Evolutionary conservation across 2,329 filamentous ascomycete genomes (phyloP).

Genomic region (Microdochium trichocladiopsis): DNA sequence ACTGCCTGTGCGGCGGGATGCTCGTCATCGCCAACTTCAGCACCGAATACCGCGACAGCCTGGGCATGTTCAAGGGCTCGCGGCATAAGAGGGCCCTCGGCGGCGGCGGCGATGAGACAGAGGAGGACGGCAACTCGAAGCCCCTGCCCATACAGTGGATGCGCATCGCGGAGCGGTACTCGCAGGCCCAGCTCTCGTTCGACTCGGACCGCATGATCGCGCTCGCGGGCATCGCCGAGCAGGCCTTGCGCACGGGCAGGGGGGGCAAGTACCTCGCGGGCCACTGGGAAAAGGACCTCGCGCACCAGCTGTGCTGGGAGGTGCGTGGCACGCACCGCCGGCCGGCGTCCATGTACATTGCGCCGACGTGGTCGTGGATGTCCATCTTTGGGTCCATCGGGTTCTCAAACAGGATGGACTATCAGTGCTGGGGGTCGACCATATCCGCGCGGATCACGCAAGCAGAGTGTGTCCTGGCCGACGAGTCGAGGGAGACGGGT

Average conservation of each 20-base stretch:
- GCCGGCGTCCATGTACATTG: slow-evolving; percentile 1
- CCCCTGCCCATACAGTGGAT: slow-evolving; percentile 6
- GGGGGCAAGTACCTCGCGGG: slow-evolving; percentile 6
- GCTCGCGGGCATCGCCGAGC: slow-evolving; percentile 6
- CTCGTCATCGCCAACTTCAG: slow-evolving; percentile 4
- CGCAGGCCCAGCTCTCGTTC: slow-evolving; percentile 1
- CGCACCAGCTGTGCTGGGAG: slow-evolving; percentile 6
- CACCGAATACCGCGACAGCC: neutral
- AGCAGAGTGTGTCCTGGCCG: neutral
- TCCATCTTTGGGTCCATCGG: slow-evolving; percentile 3
- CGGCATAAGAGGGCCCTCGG: neutral
- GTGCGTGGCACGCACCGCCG: neutral
- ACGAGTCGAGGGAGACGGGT: neutral
- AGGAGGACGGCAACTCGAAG: neutral
- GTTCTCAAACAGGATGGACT: slow-evolving; percentile 6
- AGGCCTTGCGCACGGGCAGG: slow-evolving; percentile 2
- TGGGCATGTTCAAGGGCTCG: neutral
- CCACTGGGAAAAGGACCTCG: slow-evolving; percentile 4
- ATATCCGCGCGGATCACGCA: slow-evolving; percentile 4
- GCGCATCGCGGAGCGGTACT: slow-evolving; percentile 7
- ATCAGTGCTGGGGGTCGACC: neutral
- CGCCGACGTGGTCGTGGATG: slow-evolving; percentile 8
- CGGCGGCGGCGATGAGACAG: neutral
- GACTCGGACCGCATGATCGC: slow-evolving; percentile 5
- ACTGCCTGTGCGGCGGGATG: slow-evolving; percentile 7